phyloP scores from a whole-genome alignment of 192 early-diverging fungal genomes.

The Thamnidium elegans region DNA sequence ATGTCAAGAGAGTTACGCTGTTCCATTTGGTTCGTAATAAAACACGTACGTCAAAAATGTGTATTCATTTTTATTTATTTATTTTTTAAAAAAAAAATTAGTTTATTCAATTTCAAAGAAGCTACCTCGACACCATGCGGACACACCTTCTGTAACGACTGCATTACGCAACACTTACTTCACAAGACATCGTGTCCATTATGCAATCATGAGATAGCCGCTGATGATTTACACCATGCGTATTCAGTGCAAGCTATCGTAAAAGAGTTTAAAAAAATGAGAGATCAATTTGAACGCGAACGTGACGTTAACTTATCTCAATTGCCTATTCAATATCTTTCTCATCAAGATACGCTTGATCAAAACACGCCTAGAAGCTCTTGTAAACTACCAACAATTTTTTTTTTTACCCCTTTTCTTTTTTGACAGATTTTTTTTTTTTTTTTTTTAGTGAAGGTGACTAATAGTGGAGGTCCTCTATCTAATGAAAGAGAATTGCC shows the following conservation, averaged over 20 bases:
- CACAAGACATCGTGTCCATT: neutral
- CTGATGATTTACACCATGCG: neutral
- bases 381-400: neutral
- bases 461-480: no score
- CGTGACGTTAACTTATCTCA: no score
- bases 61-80: no score
- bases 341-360: neutral
- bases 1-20: no score
- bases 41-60: no score
- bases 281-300: neutral
- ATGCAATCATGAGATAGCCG: neutral
- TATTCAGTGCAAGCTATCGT: neutral
- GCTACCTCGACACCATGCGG: constrained; percentile 7
- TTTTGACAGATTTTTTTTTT: neutral
- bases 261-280: neutral
- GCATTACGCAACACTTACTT: neutral
- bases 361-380: neutral
- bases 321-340: no score
- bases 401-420: neutral
- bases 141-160: constrained; percentile 13
- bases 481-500: neutral
- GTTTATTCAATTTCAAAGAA: neutral
- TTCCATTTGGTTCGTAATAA: no score
- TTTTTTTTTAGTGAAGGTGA: no score
- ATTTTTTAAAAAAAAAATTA: no score